These are phyloP conservation scores for Albugo candida DNA, from an alignment of 352 stramenopile genomes.

Conservation along the genomic window DNA sequence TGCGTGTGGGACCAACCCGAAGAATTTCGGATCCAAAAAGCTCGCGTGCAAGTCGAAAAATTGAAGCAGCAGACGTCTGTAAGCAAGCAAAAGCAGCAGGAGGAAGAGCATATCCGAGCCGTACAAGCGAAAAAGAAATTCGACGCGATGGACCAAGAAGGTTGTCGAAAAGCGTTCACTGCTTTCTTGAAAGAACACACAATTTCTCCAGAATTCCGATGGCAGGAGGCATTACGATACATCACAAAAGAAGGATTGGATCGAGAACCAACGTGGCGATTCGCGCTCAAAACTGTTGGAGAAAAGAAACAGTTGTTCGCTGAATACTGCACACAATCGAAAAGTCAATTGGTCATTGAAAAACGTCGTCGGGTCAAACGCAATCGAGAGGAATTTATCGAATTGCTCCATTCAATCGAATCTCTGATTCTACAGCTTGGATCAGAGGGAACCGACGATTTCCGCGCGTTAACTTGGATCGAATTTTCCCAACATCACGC, in stretches of 20 bases:
- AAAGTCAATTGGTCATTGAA: slow-evolving; percentile 50
- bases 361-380: slow-evolving; percentile 48
- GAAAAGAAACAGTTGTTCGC: slow-evolving; percentile 75
- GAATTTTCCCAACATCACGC: no score
- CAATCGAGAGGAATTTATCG: slow-evolving; percentile 49
- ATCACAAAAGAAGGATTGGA: slow-evolving; percentile 26
- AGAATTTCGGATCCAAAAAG: slow-evolving; percentile 55
- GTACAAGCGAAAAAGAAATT: slow-evolving; percentile 13
- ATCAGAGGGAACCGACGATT: no score
- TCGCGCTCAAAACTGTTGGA: slow-evolving; percentile 33
- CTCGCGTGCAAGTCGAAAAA: slow-evolving; percentile 40
- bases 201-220: slow-evolving; percentile 51
- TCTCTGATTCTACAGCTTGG: slow-evolving; percentile 8
- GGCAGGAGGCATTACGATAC: slow-evolving; percentile 40
- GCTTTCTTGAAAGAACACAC: slow-evolving; percentile 44
- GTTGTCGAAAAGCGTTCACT: slow-evolving; percentile 45
- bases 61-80: slow-evolving; percentile 13
- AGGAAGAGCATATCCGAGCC: slow-evolving; percentile 21
- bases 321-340: slow-evolving; percentile 55
- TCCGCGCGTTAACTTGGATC: no score
- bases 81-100: slow-evolving; percentile 17
- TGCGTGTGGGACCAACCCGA: slow-evolving; percentile 71
- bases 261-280: slow-evolving; percentile 44
- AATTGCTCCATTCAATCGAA: slow-evolving; percentile 37
- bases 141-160: slow-evolving; percentile 20